Base-by-base conservation (phyloP, 352 stramenopile genomes). In the Albugo laibachii region DNA sequence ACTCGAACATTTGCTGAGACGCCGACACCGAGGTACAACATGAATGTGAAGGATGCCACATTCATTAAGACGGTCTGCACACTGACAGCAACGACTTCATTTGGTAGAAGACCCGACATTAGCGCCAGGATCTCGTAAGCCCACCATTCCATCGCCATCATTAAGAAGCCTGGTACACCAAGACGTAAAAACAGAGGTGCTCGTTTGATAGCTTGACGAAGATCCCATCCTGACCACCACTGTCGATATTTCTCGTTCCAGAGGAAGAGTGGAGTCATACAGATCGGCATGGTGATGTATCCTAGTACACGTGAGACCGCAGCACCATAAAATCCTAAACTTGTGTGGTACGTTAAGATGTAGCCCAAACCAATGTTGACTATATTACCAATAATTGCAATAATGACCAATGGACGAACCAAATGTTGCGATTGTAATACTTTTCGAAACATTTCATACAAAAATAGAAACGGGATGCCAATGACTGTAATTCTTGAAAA, bases 361-460 rank as follows among this genome's bases (percentile, higher is more conserved):
- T 85, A 91, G 0, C 76, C 80, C 14, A 69, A 48, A 21, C 61
- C 21, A 14, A 83, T 63, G 49, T 83, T 85, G 16, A 88, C 63
- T 39, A 72, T 49, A 16, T 78, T 83, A 24, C 61, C 59, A 11
- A 77, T 52, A 20, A 80, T 59, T 39, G 72, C 68, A 1, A 70
- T 41, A 24, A 85, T 53, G 16, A 88, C 59, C 54, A 69, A 59
- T 5, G 80, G 80, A 1, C 52, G 42, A 13, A 82, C 66, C 6
- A 89, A 69, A 50, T 84, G 80, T 47, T 83, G 63, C 16, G 76
- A 65, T 41, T 89, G 76, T 27, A 79, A 57, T 18, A 85, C 14
- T 52, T 85, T 86, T 35, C 77, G 59, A 21, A 78, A 36, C 51
- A 87, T 65, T 53, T 92, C 75, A 49, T 86, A 92, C 14, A 62